Conservation (phyloP, 176 grass and related monocot genomes). For the Secale cereale region DNA sequence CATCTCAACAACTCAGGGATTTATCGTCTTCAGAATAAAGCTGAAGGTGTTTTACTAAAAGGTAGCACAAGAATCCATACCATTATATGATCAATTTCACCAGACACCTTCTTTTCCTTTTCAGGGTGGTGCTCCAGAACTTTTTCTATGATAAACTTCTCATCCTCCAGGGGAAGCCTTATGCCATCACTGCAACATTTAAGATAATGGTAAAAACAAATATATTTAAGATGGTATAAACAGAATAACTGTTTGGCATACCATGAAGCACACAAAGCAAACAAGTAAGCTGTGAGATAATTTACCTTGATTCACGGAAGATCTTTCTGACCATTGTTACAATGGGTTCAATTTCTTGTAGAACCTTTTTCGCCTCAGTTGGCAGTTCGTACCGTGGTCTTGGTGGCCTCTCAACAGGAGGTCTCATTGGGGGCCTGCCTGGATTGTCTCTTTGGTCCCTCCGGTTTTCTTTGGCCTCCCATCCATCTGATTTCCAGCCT, state of each 20-base stretch:
- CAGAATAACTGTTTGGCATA: not conserved
- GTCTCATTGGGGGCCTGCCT: slow-evolving; percentile 43
- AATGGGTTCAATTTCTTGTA: slow-evolving; percentile 62
- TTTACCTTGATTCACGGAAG: slow-evolving; percentile 71
- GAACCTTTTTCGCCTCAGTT: slow-evolving; percentile 67
- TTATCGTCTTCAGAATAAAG: not conserved
- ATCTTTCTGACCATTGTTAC: slow-evolving; percentile 61
- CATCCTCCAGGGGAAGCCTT: slow-evolving; percentile 50
- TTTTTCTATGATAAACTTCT: slow-evolving; percentile 70
- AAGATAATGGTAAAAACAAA: slow-evolving; percentile 27
- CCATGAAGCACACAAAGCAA: slow-evolving; percentile 4
- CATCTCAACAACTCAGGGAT: not conserved
- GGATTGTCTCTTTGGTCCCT: slow-evolving; percentile 43
- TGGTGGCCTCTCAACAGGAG: slow-evolving; percentile 34
- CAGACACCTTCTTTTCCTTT: slow-evolving; percentile 62
- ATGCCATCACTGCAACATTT: slow-evolving; percentile 56
- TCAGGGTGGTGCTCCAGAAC: slow-evolving; percentile 84
- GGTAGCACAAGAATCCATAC: slow-evolving; percentile 35
- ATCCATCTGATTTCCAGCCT: slow-evolving; percentile 67
- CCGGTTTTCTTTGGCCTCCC: slow-evolving; percentile 57
- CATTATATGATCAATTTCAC: slow-evolving; percentile 69
- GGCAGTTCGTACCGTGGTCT: slow-evolving; percentile 59
- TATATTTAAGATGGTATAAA: slow-evolving; percentile 5
- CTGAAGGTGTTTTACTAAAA: not conserved
- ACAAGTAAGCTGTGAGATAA: slow-evolving; percentile 10